These are phyloP conservation scores for Kwoniella sp. DNA, from an alignment of 768 basidiomycete species.

Conservation along the genomic window DNA sequence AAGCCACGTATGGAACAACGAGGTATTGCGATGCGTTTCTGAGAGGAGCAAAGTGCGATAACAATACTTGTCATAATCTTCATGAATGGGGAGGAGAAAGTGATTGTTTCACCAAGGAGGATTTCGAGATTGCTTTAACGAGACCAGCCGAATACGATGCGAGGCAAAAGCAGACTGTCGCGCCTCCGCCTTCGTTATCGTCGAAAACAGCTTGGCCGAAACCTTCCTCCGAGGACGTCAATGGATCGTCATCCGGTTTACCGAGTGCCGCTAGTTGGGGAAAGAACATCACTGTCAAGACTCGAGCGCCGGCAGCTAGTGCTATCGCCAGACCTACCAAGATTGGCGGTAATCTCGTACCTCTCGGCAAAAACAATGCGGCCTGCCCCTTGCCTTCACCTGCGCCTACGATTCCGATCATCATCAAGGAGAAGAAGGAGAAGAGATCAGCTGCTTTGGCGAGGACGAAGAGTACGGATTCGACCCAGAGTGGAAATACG, in stretches of 20 bases:
- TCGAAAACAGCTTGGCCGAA: constrained; percentile 48
- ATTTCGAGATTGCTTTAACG: constrained; percentile 73
- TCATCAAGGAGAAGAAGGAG: constrained; percentile 35
- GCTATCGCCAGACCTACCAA: constrained; percentile 30
- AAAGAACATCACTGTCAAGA: constrained; percentile 28
- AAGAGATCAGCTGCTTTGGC: constrained; percentile 32
- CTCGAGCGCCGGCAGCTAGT: constrained; percentile 15
- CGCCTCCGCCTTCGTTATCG: constrained; percentile 30
- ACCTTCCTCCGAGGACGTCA: constrained; percentile 42
- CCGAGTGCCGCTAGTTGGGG: constrained; percentile 49
- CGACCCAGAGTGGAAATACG: constrained; percentile 25
- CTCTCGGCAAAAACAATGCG: constrained; percentile 37
- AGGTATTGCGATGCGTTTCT: constrained; percentile 97
- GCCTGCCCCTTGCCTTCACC: constrained; percentile 48
- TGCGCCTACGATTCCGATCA: constrained; percentile 36
- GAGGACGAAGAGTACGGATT: constrained; percentile 39
- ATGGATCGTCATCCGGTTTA: constrained; percentile 29
- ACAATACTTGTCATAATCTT: constrained; percentile 80
- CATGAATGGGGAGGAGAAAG: constrained; percentile 99
- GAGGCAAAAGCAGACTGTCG: constrained; percentile 39
- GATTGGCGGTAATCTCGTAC: constrained; percentile 33
- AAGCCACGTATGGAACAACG: constrained; percentile 93
- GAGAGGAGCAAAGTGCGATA: constrained; percentile 77
- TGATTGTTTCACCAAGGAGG: constrained; percentile 96
- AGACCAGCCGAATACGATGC: constrained; percentile 49